Evolutionary conservation across 495 filamentous ascomycete genomes (phyloP).

Genomic region (Daldinia decipiens): DNA sequence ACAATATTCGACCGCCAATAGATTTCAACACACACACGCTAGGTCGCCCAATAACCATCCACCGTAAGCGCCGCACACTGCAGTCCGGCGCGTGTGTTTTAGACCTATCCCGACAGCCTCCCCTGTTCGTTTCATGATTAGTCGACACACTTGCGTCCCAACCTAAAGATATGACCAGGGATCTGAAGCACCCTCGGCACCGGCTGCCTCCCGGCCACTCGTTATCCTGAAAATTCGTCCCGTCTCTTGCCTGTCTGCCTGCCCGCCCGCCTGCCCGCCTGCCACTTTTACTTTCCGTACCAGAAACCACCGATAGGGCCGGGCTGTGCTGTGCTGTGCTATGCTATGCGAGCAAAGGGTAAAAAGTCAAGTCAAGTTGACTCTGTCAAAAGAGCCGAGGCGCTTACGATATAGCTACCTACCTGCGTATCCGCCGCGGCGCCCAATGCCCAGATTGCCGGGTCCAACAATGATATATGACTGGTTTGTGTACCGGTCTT

Average conservation of each 20-base stretch:
- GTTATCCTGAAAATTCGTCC: background rate
- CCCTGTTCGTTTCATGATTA: slow-evolving; percentile 44
- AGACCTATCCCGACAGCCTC: slow-evolving; percentile 11
- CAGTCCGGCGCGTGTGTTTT: slow-evolving; percentile 46
- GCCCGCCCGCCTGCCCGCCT: background rate
- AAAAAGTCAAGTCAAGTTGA: background rate
- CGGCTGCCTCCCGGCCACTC: slow-evolving; percentile 20
- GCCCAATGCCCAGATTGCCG: slow-evolving; percentile 38
- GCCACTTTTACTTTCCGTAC: background rate
- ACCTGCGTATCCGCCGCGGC: slow-evolving; percentile 9
- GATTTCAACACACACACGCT: slow-evolving; percentile 11
- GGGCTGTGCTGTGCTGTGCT: background rate
- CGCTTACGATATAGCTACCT: slow-evolving; percentile 11
- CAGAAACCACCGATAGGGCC: slow-evolving; percentile 9
- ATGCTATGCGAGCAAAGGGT: background rate
- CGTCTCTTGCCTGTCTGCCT: background rate
- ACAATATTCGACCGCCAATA: slow-evolving; percentile 15
- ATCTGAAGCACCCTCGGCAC: slow-evolving; percentile 5
- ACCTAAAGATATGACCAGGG: background rate
- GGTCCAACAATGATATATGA: slow-evolving; percentile 4
- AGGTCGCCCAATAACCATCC: slow-evolving; percentile 26
- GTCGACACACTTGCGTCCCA: slow-evolving; percentile 2
- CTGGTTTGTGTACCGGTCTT: slow-evolving; percentile 1
- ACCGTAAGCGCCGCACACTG: slow-evolving; percentile 39
- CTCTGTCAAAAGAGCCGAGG: slow-evolving; percentile 10